Conservation (phyloP, 1,139 yeast species). For the Saccharomycopsis crataegensis region DNA sequence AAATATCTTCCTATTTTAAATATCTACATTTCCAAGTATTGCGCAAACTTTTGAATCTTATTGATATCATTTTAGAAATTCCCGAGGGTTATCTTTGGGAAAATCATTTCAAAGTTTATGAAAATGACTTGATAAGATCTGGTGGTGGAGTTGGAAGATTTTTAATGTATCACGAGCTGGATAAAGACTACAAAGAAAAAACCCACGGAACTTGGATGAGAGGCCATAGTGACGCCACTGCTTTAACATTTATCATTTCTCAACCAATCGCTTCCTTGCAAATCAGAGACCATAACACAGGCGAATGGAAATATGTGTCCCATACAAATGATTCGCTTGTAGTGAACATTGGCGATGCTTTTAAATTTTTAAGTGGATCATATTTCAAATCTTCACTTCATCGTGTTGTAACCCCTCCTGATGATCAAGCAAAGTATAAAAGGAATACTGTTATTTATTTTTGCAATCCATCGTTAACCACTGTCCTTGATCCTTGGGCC, state of each 20-base stretch:
- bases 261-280: conserved; percentile 36
- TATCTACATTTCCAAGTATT: conserved; percentile 31
- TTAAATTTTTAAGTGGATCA: conserved; percentile 43
- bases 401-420: conserved; percentile 40
- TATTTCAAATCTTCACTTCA: conserved; percentile 41
- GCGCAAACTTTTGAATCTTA: conserved; percentile 30
- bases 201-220: conserved; percentile 35
- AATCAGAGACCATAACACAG: conserved; percentile 38
- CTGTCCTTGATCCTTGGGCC: conserved; percentile 36
- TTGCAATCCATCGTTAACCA: conserved; percentile 30
- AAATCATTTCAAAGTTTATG: conserved; percentile 29
- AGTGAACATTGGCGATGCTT: conserved; percentile 43
- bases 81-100: conserved; percentile 36
- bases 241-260: conserved; percentile 36
- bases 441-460: conserved; percentile 40
- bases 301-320: conserved; percentile 41
- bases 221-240: conserved; percentile 41
- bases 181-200: conserved; percentile 22
- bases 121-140: conserved; percentile 26
- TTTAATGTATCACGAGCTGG: conserved; percentile 33
- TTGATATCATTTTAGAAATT: conserved; percentile 36
- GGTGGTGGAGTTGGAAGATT: conserved; percentile 39
- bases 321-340: conserved; percentile 39
- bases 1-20: conserved; percentile 32
- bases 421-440: conserved; percentile 32